Evolutionary conservation across 2,329 filamentous ascomycete species (phyloP).

Genomic region (Aspergillus jensenii): DNA sequence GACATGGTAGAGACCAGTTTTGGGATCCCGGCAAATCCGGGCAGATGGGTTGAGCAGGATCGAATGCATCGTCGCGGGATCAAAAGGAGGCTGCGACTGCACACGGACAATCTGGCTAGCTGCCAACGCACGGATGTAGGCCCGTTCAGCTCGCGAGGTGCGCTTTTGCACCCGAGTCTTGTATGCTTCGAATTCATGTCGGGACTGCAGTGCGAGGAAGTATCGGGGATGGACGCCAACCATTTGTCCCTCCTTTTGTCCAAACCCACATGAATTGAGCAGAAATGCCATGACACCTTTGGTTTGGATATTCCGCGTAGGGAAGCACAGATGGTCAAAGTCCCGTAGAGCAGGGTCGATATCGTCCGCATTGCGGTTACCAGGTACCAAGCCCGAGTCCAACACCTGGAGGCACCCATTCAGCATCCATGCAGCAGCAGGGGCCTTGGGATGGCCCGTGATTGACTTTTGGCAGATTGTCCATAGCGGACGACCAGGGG

Average conservation of each 20-base stretch:
- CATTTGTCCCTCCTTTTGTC: slow-evolving; percentile 4
- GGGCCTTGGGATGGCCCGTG: slow-evolving; percentile 95
- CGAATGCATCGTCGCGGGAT: neutral
- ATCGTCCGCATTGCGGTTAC: slow-evolving; percentile 95
- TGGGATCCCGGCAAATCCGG: neutral
- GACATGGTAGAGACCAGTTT: neutral
- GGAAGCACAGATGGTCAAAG: slow-evolving; percentile 65
- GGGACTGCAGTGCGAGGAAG: neutral
- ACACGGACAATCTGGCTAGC: neutral
- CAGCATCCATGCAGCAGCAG: slow-evolving; percentile 97
- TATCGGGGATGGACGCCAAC: slow-evolving; percentile 4
- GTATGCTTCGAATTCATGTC: neutral
- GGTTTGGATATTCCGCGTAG: neutral
- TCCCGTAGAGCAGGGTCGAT: slow-evolving; percentile 90
- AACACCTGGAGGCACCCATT: slow-evolving; percentile 93
- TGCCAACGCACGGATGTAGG: neutral
- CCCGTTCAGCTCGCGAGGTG: neutral
- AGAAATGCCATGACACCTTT: neutral
- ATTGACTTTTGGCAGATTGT: slow-evolving; percentile 98
- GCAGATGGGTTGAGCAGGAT: neutral
- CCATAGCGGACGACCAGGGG: slow-evolving; percentile 87
- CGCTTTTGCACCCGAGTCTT: neutral
- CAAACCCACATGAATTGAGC: slow-evolving; percentile 5
- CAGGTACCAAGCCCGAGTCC: slow-evolving; percentile 85
- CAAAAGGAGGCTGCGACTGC: neutral